Percentiles rank a stretch among this genome's conserved stretches.
Evolutionary conservation across 306 rosid genomes (phyloP).

Genomic region (Quercus bicolor): DNA sequence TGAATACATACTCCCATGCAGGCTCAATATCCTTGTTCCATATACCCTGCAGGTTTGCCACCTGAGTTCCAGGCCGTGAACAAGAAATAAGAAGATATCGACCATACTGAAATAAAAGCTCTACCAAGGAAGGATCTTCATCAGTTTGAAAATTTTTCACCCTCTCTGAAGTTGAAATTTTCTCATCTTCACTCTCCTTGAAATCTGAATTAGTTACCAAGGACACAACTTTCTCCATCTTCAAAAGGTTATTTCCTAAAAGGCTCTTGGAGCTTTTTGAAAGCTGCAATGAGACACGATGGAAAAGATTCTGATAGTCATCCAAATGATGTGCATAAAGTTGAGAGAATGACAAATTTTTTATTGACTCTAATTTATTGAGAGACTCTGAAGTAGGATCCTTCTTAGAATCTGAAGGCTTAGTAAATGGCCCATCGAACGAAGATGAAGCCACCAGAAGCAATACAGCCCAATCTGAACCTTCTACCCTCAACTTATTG

Average conservation of each 20-base stretch:
- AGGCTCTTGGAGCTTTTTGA: constrained; percentile 54
- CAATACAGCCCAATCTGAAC: constrained; percentile 72
- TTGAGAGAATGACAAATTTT: constrained; percentile 51
- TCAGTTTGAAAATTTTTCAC: constrained; percentile 71
- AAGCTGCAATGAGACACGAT: constrained; percentile 83
- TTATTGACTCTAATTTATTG: constrained; percentile 38
- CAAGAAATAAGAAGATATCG: constrained; percentile 83
- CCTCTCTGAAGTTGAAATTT: constrained; percentile 75
- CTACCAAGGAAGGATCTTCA: constrained; percentile 91
- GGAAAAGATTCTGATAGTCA: constrained; percentile 82
- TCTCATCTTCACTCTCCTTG: constrained; percentile 30
- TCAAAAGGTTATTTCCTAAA: constrained; percentile 17
- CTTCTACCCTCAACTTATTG: constrained; percentile 65
- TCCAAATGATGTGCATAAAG: constrained; percentile 65
- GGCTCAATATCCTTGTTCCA: constrained; percentile 82
- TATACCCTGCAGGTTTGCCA: constrained; percentile 85
- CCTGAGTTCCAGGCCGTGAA: constrained; percentile 88
- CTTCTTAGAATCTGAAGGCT: constrained; percentile 71
- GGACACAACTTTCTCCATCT: constrained; percentile 16
- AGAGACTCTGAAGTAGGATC: constrained; percentile 71
- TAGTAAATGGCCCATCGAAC: constrained; percentile 70
- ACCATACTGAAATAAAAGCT: constrained; percentile 89
- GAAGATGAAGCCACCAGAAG: constrained; percentile 77
- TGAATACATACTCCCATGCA: constrained; percentile 78
- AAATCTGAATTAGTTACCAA: constrained; percentile 26